Conservation (phyloP, 1,284 basidiomycete species). For the Malassezia obtusa region DNA sequence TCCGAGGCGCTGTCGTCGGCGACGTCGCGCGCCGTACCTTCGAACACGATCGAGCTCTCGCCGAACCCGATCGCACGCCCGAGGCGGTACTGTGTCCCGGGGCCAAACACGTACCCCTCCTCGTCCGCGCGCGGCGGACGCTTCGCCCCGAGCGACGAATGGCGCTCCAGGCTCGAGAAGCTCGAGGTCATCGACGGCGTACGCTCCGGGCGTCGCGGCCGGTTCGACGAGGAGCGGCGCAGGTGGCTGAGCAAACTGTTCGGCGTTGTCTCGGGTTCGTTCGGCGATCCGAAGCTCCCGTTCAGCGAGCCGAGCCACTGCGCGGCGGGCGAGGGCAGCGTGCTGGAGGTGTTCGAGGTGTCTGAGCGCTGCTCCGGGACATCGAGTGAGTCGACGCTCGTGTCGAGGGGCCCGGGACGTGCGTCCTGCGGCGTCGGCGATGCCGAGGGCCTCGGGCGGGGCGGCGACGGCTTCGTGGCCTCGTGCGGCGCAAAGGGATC, state of each 20-base stretch:
- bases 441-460: background rate
- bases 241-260: background rate
- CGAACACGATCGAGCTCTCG: background rate
- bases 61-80: constrained; percentile 7
- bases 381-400: background rate
- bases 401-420: background rate
- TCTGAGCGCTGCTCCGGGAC: background rate
- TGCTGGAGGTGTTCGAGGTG: background rate
- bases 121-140: background rate
- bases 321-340: background rate
- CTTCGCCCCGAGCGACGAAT: background rate
- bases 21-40: background rate
- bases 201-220: background rate
- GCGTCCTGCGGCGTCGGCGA: background rate
- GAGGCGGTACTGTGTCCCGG: background rate
- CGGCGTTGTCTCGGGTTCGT: background rate
- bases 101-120: constrained; percentile 10
- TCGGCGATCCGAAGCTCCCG: background rate
- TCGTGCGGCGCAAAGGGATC: background rate
- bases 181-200: background rate
- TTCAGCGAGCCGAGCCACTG: background rate
- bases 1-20: background rate
- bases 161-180: background rate
- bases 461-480: no score
- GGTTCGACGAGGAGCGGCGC: background rate